Base-by-base conservation (phyloP, 1,284 basidiomycete genomes). In the Leccinum insolens region DNA sequence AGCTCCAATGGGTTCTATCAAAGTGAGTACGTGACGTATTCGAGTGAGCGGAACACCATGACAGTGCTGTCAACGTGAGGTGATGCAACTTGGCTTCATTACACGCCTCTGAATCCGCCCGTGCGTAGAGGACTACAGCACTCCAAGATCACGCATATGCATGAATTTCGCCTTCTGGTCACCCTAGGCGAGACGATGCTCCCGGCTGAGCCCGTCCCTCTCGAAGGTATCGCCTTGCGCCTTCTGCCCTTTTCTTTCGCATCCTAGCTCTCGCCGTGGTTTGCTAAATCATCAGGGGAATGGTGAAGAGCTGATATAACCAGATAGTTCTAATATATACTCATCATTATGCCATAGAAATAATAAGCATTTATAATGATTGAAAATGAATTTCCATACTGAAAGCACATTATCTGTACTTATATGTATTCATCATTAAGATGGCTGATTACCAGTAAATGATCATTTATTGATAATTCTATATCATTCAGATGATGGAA, bases 161-260 rank as follows among this genome's bases (percentile, higher is more conserved):
- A 15, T 59, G 37, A 20, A 41, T 15, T 41, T 41, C 39, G 39
- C 14, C 39, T 41, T 41, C 39, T 41, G 39, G 15, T 41, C 59
- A 55, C 59, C 17, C 7, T 44, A 44, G 17, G 44, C 44, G 44
- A 59, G 41, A 62, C 61, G 15, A 61, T 6, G 62, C 44, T 63
- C 41, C 62, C 71, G 69, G 69, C 46, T 63, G 37, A 59, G 44
- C 58, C 71, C 71, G 67, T 64, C 28, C 15, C 20, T n/a, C 58
- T 37, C 20, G 22, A 67, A 41, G 41, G 67, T 73, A 70, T 70
- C 67, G 69, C 11, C 15, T 22, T 7, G 25, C 8, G 20, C n/a
- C 31, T 15, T 63, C 46, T 11, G 22, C 55, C 12, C 34, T 25
- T 58, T 37, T 59, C 25, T 62, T 41, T 39, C 9, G 60, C 64